Evolutionary conservation across 768 basidiomycete species (phyloP).

Genomic region (Collybiopsis luxurians): DNA sequence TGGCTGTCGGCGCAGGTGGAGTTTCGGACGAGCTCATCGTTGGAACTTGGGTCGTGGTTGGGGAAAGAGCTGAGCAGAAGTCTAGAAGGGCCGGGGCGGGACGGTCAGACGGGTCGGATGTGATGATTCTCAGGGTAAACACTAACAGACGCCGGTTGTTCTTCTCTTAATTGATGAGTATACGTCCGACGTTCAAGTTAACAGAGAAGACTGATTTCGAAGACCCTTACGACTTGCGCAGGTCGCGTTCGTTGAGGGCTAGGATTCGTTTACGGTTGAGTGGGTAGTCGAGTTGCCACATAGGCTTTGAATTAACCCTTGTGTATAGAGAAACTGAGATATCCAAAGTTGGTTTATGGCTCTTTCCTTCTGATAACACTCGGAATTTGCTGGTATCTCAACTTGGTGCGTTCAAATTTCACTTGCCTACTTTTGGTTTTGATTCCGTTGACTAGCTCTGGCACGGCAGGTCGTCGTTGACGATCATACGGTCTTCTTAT

Average conservation of each 20-base stretch:
- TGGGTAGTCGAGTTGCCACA: not conserved
- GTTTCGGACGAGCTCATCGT: slow-evolving; percentile 1
- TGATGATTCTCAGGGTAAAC: no score
- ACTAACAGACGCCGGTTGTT: no score
- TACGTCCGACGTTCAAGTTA: not conserved
- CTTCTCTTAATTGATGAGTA: no score
- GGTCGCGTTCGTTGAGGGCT: not conserved
- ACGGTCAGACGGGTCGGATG: no score
- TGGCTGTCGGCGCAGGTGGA: not conserved
- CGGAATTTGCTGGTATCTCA: not conserved
- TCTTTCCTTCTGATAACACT: not conserved
- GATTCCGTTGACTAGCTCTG: not conserved
- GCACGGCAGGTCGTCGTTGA: no score
- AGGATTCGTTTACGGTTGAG: not conserved
- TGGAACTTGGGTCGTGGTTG: not conserved
- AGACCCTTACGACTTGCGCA: not conserved
- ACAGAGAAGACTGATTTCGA: not conserved
- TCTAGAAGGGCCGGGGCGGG: no score
- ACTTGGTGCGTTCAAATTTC: not conserved
- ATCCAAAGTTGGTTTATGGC: not conserved
- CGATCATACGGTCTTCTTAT: not conserved
- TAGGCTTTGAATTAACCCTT: not conserved
- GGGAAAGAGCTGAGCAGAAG: no score
- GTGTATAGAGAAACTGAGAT: not conserved
- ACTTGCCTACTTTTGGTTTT: no score